Evolutionary conservation across 108 stramenopile genomes (phyloP).

Genomic region (Cyclotella kingstonii): DNA sequence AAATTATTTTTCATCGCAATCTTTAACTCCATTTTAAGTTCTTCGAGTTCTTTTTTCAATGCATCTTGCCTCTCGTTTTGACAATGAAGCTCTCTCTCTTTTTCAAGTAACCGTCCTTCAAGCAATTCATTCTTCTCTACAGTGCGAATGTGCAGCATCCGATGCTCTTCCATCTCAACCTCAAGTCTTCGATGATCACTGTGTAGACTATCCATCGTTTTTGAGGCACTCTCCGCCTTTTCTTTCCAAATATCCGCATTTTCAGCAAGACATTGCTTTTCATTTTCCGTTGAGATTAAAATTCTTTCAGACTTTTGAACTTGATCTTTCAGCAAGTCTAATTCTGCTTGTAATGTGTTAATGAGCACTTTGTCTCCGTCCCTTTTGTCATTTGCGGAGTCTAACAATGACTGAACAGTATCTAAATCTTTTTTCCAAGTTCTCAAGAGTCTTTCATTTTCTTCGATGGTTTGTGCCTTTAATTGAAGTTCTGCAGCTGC

Average conservation of each 20-base stretch:
- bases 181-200: slow-evolving; percentile 17
- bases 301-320: slow-evolving; percentile 20
- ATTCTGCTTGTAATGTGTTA: slow-evolving; percentile 16
- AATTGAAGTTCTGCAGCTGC: slow-evolving; percentile 1
- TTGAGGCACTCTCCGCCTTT: slow-evolving; percentile 11
- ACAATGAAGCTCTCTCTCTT: slow-evolving; percentile 14
- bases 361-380: slow-evolving; percentile 10
- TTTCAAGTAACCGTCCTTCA: slow-evolving; percentile 18
- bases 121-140: slow-evolving; percentile 14
- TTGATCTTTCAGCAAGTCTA: slow-evolving; percentile 18
- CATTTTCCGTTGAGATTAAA: slow-evolving; percentile 15
- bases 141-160: slow-evolving; percentile 12
- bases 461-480: background rate
- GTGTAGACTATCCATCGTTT: slow-evolving; percentile 12
- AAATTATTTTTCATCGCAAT: slow-evolving; percentile 23
- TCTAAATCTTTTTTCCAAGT: slow-evolving; percentile 13
- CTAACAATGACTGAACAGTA: slow-evolving; percentile 13
- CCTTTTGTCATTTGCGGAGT: slow-evolving; percentile 18
- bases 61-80: slow-evolving; percentile 20
- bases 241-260: slow-evolving; percentile 34
- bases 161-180: slow-evolving; percentile 24
- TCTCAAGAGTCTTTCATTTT: background rate
- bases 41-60: slow-evolving; percentile 25
- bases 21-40: slow-evolving; percentile 25
- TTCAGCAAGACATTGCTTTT: slow-evolving; percentile 12